Evolutionary conservation across 1,284 basidiomycete genomes (phyloP).

Genomic region (Melanopsichium pennsylvanicum): DNA sequence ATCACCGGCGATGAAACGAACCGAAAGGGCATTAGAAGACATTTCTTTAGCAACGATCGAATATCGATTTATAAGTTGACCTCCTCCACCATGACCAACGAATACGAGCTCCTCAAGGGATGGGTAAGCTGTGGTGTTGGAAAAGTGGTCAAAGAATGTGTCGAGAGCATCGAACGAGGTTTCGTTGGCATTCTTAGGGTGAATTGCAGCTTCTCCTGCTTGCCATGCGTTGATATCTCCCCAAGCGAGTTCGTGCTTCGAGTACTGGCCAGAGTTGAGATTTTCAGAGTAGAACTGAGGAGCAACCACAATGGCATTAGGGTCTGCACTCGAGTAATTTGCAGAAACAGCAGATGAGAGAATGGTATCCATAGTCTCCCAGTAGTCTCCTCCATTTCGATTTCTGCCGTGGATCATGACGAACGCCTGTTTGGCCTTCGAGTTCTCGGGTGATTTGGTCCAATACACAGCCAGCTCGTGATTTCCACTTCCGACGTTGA

Average conservation of each 20-base stretch:
- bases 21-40: slow-evolving; percentile 13
- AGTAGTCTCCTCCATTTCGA: slow-evolving; percentile 55
- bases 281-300: slow-evolving; percentile 56
- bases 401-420: slow-evolving; percentile 63
- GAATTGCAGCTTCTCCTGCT: slow-evolving; percentile 55
- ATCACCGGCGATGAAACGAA: slow-evolving; percentile 61
- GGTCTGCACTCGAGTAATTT: slow-evolving; percentile 24
- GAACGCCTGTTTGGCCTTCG: slow-evolving; percentile 49
- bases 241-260: slow-evolving; percentile 53
- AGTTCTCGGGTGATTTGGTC: slow-evolving; percentile 30
- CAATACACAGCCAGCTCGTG: slow-evolving; percentile 52
- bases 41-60: slow-evolving; percentile 52
- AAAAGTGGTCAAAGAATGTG: slow-evolving; percentile 52
- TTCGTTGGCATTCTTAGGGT: slow-evolving; percentile 46
- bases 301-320: slow-evolving; percentile 54
- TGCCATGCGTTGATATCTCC: slow-evolving; percentile 62
- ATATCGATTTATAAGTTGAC: slow-evolving; percentile 61
- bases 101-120: slow-evolving; percentile 55
- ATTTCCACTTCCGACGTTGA: slow-evolving; percentile 33
- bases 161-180: slow-evolving; percentile 61
- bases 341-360: slow-evolving; percentile 41
- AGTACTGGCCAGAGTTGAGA: slow-evolving; percentile 57
- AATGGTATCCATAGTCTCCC: slow-evolving; percentile 53
- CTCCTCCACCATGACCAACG: slow-evolving; percentile 65
- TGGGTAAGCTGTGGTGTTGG: slow-evolving; percentile 47